phyloP scores from a whole-genome alignment of 306 rosid species.

The Fragaria iinumae region DNA sequence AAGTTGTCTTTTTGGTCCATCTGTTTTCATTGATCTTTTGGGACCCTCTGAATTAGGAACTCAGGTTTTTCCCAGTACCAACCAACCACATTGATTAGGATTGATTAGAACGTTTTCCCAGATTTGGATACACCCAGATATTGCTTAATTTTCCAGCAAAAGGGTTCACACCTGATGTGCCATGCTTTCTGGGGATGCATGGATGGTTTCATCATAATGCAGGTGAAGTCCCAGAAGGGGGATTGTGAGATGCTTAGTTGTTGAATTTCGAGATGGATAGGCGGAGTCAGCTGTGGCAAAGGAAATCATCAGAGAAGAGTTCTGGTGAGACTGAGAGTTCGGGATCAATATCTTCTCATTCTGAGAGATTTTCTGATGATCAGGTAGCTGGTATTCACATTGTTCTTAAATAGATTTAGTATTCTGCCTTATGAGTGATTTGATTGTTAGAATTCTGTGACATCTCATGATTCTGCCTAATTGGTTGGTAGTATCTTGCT shows the following conservation, averaged over 20 bases:
- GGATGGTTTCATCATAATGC: constrained; percentile 29
- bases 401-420: not conserved
- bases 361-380: constrained; percentile 79
- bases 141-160: constrained; percentile 14
- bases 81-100: constrained; percentile 18
- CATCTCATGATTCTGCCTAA: not conserved
- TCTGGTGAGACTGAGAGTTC: constrained; percentile 79
- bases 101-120: constrained; percentile 8
- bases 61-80: constrained; percentile 17
- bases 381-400: constrained; percentile 41
- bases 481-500: not conserved
- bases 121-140: constrained; percentile 3
- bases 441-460: constrained; percentile 15
- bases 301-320: constrained; percentile 75
- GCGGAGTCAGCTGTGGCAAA: constrained; percentile 78
- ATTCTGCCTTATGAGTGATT: constrained; percentile 17
- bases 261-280: constrained; percentile 53
- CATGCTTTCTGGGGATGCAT: constrained; percentile 2
- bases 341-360: constrained; percentile 66
- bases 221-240: constrained; percentile 33
- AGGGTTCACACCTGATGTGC: constrained; percentile 9
- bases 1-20: constrained; percentile 14
- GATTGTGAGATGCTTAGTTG: constrained; percentile 26
- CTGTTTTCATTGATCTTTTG: constrained; percentile 16
- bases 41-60: constrained; percentile 15